Evolutionary conservation across 1,284 basidiomycete genomes (phyloP), one percentile per base, ranked within the genome.

Genomic region (Moesziomyces parantarcticus): DNA sequence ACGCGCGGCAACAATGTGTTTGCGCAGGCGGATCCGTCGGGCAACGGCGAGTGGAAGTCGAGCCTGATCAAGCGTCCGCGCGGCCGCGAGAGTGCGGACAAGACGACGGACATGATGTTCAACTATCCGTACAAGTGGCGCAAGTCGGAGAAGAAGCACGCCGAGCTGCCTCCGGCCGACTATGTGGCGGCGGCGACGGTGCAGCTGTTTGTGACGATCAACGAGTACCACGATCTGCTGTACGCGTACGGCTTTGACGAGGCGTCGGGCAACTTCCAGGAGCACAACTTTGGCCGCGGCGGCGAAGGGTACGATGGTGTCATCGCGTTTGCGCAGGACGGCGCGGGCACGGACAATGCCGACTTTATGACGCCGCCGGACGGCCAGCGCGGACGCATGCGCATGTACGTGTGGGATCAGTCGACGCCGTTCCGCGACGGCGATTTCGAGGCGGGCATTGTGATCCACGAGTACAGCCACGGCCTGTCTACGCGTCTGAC

Each of bases 251-350:
- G 94, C 26, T 97, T 97, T 84, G 92, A 92, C 81, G 94, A 97
- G 85, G 87, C 89, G 9, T 87, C 93, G 3, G 94, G 95, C 40
- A 98, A 98, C 88, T 98, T 98, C 90, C 95, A 98, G 85, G 92
- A 95, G 83, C 88, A 93, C 88, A 97, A 98, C 89, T 94, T 94
- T 81, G 93, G 90, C 1, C 89, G 90, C 51, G 95, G 94, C 34
- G 95, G 95, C 42, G 86, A 86, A 60, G 94, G 92, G 79, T 89
- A 89, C 68, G 95, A 98, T 77, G 94, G 90, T 44, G 92, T 98
- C 70, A 93, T 97, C 72, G 90, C 93, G 56, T 96, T 96, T 79
- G 94, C 95, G 1, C 94, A 97, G 85, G 94, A 97, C 79, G 94
- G 94, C 44, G 91, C 90, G 22, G 94, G 94, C 4, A 94, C 60